Percentiles rank a stretch among this genome's conserved stretches.
Conservation (phyloP, 2,329 filamentous ascomycete species). For the Amesomyces nigricolor region DNA sequence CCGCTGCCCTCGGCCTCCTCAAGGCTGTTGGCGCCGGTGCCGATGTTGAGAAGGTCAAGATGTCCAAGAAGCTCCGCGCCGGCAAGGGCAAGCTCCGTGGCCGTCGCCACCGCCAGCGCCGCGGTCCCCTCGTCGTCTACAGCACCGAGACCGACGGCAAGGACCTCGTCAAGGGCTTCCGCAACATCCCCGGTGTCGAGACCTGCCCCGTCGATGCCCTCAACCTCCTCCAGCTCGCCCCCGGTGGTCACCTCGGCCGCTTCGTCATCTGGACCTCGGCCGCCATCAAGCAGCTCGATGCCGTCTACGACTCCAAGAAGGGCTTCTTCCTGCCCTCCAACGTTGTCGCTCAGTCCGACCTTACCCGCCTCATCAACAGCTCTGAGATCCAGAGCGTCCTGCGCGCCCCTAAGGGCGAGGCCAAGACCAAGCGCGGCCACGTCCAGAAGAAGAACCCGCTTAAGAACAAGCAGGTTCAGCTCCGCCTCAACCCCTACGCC, state of each 20-base stretch:
- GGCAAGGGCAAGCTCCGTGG: constrained; percentile 99
- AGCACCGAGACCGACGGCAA: constrained; percentile 92
- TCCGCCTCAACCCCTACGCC: constrained; percentile 98
- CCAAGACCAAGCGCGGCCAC: constrained; percentile 79
- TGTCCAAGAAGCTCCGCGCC: constrained; percentile 92
- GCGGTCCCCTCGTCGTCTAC: constrained; percentile 96
- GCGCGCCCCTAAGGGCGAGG: constrained; percentile 81
- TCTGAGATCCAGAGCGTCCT: constrained; percentile 97
- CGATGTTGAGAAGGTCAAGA: constrained; percentile 93
- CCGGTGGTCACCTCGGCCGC: constrained; percentile 96
- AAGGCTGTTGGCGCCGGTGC: constrained; percentile 84
- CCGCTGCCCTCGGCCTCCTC: constrained; percentile 78
- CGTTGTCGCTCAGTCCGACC: constrained; percentile 88
- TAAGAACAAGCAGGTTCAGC: constrained; percentile 95
- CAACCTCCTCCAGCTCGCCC: constrained; percentile 98
- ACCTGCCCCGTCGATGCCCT: constrained; percentile 87
- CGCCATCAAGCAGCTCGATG: constrained; percentile 93
- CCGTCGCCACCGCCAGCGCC: constrained; percentile 94
- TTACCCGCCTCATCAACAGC: constrained; percentile 98
- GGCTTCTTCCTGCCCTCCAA: constrained; percentile 96
- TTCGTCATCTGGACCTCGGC: constrained; percentile 99
- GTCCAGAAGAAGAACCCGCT: constrained; percentile 99
- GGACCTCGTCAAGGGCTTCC: constrained; percentile 89
- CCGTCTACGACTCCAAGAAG: constrained; percentile 97
- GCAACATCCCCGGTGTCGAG: constrained; percentile 98